Evolutionary conservation across 805 yeast species (phyloP).

Genomic region (Debaryomyces hansenii): DNA sequence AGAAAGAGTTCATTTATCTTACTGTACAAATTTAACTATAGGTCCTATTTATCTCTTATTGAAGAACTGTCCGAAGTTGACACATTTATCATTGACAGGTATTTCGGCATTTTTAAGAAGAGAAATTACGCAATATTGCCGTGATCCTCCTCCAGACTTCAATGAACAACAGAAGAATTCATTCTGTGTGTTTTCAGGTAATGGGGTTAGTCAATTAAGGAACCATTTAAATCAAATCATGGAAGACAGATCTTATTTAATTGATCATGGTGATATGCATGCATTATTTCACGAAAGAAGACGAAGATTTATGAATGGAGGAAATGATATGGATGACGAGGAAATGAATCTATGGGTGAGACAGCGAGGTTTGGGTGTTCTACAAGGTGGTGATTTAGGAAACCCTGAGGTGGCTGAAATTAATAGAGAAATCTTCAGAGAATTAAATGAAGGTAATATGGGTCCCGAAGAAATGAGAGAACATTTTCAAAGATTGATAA

Average conservation of each 20-base stretch:
- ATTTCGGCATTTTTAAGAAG: conserved; percentile 83
- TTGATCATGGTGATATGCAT: conserved; percentile 34
- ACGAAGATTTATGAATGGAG: conserved; percentile 21
- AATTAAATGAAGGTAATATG: conserved; percentile 28
- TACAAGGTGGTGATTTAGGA: conserved; percentile 12
- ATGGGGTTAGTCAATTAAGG: conserved; percentile 77
- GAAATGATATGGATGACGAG: conserved; percentile 20
- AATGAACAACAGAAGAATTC: conserved; percentile 79
- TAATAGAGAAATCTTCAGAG: conserved; percentile 32
- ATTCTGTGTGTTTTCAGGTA: conserved; percentile 92
- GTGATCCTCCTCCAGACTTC: conserved; percentile 91
- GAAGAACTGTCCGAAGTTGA: conserved; percentile 78
- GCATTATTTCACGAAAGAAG: conserved; percentile 29
- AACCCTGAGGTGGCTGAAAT: conserved; percentile 25
- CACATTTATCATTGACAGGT: conserved; percentile 91
- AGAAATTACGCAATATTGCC: conserved; percentile 82
- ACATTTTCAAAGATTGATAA: conserved; percentile 27
- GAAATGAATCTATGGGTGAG: conserved; percentile 26
- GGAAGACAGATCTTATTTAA: conserved; percentile 34
- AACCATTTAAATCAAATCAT: conserved; percentile 56
- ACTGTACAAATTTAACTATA: conserved; percentile 78
- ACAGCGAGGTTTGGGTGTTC: conserved; percentile 30
- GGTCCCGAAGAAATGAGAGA: conserved; percentile 35
- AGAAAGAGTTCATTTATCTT: conserved; percentile 91
- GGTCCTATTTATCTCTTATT: conserved; percentile 75